Conservation (phyloP, 768 basidiomycete species). For the Psilocybe azurescens region DNA sequence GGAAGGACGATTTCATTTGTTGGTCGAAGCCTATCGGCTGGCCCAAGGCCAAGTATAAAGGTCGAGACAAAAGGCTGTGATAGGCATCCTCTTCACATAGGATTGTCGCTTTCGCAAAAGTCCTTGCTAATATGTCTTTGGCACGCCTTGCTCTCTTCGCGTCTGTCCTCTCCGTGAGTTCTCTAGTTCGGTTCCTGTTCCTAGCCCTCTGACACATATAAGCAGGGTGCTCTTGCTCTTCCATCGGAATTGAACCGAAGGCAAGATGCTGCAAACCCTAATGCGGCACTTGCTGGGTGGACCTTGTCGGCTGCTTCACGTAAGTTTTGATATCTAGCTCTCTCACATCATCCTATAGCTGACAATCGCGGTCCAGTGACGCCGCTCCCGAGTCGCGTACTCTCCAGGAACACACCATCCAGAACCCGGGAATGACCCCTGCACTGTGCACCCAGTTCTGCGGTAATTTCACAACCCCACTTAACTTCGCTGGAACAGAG, state of each 20-base stretch:
- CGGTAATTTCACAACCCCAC: conserved; percentile 2
- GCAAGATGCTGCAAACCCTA: conserved; percentile 5
- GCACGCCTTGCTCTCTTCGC: not conserved
- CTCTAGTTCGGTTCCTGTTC: not conserved
- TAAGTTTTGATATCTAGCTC: not conserved
- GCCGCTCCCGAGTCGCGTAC: conserved; percentile 12
- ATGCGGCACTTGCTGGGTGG: conserved; percentile 20
- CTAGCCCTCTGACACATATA: not conserved
- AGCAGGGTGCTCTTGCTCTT: not conserved
- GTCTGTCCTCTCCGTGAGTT: not conserved
- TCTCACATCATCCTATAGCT: not conserved
- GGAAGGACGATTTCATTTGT: not conserved
- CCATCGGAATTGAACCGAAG: not conserved
- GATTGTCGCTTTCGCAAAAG: not conserved
- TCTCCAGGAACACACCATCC: conserved; percentile 16
- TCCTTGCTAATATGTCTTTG: not conserved
- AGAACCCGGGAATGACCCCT: conserved; percentile 18
- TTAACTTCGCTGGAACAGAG: conserved; percentile 21
- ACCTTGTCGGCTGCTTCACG: conserved; percentile 22
- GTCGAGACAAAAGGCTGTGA: not conserved
- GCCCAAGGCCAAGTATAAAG: not conserved
- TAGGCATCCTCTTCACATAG: conserved; percentile 2
- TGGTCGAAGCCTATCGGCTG: not conserved
- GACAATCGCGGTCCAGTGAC: conserved; percentile 9
- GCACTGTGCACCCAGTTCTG: conserved; percentile 20